Percentiles rank a stretch among this genome's conserved stretches.
Conservation (phyloP, 1,284 basidiomycete species). For the Microbotryum scabiosae region DNA sequence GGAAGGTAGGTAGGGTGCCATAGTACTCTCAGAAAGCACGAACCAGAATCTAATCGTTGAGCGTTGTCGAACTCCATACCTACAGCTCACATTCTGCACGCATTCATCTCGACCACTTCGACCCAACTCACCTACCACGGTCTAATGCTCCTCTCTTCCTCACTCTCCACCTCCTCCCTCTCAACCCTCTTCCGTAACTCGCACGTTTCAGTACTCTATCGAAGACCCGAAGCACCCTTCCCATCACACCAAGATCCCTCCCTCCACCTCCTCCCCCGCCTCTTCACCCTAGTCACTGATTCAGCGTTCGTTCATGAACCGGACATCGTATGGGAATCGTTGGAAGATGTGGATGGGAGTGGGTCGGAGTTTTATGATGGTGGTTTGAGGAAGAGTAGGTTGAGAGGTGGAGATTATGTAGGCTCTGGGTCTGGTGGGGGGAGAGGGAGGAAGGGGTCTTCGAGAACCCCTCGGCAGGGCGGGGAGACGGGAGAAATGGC, state of each 20-base stretch:
- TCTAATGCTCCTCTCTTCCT: constrained; percentile 40
- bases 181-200: constrained; percentile 72
- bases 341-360: constrained; percentile 76
- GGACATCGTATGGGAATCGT: constrained; percentile 72
- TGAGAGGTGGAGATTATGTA: constrained; percentile 14
- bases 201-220: constrained; percentile 78
- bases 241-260: constrained; percentile 20
- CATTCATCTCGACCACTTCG: constrained; percentile 61
- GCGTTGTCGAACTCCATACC: constrained; percentile 5
- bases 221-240: constrained; percentile 39
- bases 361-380: constrained; percentile 63
- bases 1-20: constrained; percentile 49
- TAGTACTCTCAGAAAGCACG: not conserved
- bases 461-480: no score
- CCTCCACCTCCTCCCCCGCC: constrained; percentile 39
- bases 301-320: constrained; percentile 65
- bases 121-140: constrained; percentile 81
- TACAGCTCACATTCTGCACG: constrained; percentile 57
- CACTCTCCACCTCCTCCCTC: constrained; percentile 39
- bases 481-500: no score
- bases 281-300: constrained; percentile 77
- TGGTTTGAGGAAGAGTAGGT: not conserved
- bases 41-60: constrained; percentile 1
- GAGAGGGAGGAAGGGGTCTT: no score
- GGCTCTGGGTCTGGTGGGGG: no score